These are phyloP conservation scores for Magnusiomyces suaveolens DNA, from an alignment of 1,139 yeast species.

Conservation along the genomic window DNA sequence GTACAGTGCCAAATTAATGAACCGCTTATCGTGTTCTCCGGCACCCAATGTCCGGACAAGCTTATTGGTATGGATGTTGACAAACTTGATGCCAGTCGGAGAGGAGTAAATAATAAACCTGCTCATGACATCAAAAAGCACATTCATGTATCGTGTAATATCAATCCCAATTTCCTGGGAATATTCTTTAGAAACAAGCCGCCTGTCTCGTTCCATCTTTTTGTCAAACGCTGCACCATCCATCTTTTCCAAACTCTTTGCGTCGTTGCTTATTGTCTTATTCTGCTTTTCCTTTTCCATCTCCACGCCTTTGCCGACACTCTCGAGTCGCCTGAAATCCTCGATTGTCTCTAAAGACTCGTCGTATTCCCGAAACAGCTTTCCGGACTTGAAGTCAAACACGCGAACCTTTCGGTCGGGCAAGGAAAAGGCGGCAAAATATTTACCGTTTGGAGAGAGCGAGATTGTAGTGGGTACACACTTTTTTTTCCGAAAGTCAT, in stretches of 20 bases:
- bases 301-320: conserved; percentile 17
- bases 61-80: conserved; percentile 30
- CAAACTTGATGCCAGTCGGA: conserved; percentile 32
- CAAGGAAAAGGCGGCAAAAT: conserved; percentile 27
- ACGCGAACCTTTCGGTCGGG: conserved; percentile 33
- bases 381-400: conserved; percentile 34
- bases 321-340: conserved; percentile 27
- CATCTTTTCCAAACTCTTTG: conserved; percentile 9
- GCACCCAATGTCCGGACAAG: conserved; percentile 30
- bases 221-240: conserved; percentile 28
- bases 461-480: conserved; percentile 23
- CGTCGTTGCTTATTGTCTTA: background rate
- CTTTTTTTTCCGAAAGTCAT: conserved; percentile 34
- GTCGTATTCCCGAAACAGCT: conserved; percentile 31
- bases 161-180: conserved; percentile 7
- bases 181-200: conserved; percentile 18
- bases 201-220: conserved; percentile 27
- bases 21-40: conserved; percentile 28
- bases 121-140: conserved; percentile 34
- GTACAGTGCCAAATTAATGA: conserved; percentile 26
- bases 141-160: conserved; percentile 16
- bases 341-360: conserved; percentile 27
- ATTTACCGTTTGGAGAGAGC: conserved; percentile 26
- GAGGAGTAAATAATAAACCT: conserved; percentile 33
- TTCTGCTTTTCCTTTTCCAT: background rate